phyloP scores from a whole-genome alignment of 75 land plant species.

The Picea sitchensis region DNA sequence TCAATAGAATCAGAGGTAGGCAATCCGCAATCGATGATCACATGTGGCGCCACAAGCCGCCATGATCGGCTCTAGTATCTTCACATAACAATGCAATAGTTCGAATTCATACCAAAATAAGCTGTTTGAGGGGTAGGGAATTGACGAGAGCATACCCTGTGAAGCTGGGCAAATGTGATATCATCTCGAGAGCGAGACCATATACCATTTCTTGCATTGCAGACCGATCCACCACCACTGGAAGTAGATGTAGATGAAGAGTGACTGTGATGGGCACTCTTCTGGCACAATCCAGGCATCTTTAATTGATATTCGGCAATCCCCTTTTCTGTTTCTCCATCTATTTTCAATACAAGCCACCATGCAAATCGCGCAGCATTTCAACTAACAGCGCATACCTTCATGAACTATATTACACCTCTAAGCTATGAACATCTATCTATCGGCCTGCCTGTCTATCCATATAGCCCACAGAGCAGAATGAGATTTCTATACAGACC shows the following conservation, averaged over 20 bases:
- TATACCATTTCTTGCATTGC: constrained; percentile 27
- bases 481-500: too few species aligned
- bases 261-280: constrained; percentile 10
- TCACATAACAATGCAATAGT: too few species aligned
- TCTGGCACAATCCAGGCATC: constrained; percentile 14
- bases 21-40: background rate
- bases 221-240: constrained; percentile 21
- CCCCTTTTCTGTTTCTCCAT: constrained; percentile 1
- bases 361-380: background rate
- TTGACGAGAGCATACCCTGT: constrained; percentile 59
- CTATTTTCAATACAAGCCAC: background rate
- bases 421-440: background rate
- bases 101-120: too few species aligned
- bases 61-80: too few species aligned
- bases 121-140: too few species aligned
- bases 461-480: too few species aligned
- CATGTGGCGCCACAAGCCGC: too few species aligned
- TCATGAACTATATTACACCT: background rate
- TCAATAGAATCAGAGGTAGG: background rate
- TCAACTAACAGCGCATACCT: background rate
- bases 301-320: background rate
- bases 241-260: constrained; percentile 6
- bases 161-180: constrained; percentile 71
- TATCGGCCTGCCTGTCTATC: background rate
- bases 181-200: constrained; percentile 57